phyloP scores from a whole-genome alignment of 1,139 yeast species.

The Hyphopichia khmerensis region DNA sequence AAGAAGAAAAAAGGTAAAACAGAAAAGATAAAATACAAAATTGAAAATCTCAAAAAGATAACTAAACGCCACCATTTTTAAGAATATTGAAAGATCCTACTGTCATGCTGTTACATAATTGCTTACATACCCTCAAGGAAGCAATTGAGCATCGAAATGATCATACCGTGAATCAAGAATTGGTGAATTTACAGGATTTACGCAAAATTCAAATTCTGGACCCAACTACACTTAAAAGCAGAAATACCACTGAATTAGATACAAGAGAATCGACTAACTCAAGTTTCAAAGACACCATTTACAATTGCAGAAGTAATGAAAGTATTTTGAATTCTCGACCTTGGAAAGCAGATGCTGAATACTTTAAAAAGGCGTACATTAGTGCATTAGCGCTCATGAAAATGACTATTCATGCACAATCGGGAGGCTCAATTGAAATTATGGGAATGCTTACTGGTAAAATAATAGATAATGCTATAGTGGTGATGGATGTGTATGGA shows the following conservation, averaged over 20 bases:
- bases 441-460: conserved; percentile 95
- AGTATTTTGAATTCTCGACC: conserved; percentile 24
- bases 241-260: neutral
- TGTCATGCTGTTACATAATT: neutral
- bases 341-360: conserved; percentile 50
- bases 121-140: conserved; percentile 1
- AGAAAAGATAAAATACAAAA: neutral
- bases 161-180: neutral
- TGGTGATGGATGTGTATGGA: conserved; percentile 80
- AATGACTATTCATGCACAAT: conserved; percentile 79
- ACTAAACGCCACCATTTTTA: neutral
- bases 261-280: neutral
- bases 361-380: conserved; percentile 64
- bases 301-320: conserved; percentile 1
- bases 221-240: neutral
- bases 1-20: too few relatives aligned
- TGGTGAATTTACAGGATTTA: neutral
- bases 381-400: conserved; percentile 76
- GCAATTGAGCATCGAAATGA: neutral
- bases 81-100: neutral
- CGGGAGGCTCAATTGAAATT: conserved; percentile 88
- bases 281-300: neutral
- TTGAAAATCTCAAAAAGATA: neutral
- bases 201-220: neutral
- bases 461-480: conserved; percentile 54